A percentile compares a stretch with the other conserved stretches of the same genome.
Conservation (phyloP, 768 basidiomycete species). For the Dioszegia aurantiaca region DNA sequence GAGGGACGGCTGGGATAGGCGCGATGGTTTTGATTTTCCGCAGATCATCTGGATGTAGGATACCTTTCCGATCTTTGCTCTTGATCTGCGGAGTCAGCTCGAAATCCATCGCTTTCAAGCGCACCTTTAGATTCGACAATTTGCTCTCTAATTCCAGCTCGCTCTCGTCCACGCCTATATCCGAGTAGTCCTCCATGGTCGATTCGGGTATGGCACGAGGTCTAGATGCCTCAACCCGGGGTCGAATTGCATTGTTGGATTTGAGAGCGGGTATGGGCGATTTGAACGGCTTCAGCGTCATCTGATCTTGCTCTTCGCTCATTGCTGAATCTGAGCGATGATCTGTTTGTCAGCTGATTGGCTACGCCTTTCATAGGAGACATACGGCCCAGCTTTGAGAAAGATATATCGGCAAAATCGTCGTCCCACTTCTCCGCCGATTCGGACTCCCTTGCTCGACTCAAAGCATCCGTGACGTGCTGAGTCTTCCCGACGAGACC, state of each 20-base stretch:
- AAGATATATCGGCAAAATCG: conserved; percentile 90
- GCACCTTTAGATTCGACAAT: conserved; percentile 77
- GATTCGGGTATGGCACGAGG: conserved; percentile 10
- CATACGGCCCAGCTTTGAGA: conserved; percentile 73
- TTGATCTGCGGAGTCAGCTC: conserved; percentile 24
- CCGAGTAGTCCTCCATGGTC: conserved; percentile 84
- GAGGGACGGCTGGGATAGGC: neutral
- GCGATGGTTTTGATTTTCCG: conserved; percentile 22
- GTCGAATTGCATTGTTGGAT: neutral
- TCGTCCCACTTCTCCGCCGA: conserved; percentile 91
- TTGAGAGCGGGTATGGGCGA: conserved; percentile 17
- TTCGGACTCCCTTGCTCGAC: conserved; percentile 33
- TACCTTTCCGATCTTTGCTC: conserved; percentile 27
- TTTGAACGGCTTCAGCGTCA: conserved; percentile 42
- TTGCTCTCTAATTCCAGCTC: conserved; percentile 69
- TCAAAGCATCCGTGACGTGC: conserved; percentile 32
- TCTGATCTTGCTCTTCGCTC: conserved; percentile 45
- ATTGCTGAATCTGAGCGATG: conserved; percentile 52
- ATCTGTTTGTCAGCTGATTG: conserved; percentile 1
- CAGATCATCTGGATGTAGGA: conserved; percentile 44
- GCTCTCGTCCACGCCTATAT: conserved; percentile 75
- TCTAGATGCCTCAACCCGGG: conserved; percentile 7
- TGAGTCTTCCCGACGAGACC: conserved; percentile 60
- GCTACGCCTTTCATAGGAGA: conserved; percentile 55
- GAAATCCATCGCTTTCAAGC: conserved; percentile 17